Evolutionary conservation across 2,329 filamentous ascomycete genomes (phyloP).

Genomic region (Aspergillus sp.): DNA sequence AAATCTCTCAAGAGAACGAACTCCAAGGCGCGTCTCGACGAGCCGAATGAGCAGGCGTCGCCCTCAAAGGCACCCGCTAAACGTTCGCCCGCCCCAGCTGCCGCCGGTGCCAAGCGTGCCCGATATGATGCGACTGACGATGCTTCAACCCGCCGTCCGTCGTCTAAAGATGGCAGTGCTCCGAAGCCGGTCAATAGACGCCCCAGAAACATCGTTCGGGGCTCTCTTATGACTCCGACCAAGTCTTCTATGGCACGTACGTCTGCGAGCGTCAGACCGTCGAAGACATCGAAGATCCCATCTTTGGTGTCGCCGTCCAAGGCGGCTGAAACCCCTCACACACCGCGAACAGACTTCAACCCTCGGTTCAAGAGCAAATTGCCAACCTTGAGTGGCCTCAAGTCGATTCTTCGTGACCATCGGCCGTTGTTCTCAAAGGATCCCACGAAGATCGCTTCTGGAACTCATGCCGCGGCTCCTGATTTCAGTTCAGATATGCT

Average conservation of each 20-base stretch:
- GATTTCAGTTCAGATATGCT: slow-evolving; percentile 43
- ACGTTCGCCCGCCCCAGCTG: slow-evolving; percentile 20
- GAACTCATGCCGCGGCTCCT: slow-evolving; percentile 42
- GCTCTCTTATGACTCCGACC: slow-evolving; percentile 65
- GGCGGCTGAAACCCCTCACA: slow-evolving; percentile 35
- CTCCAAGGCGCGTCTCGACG: slow-evolving; percentile 58
- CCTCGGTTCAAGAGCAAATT: slow-evolving; percentile 34
- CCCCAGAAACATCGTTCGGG: slow-evolving; percentile 39
- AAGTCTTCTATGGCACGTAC: slow-evolving; percentile 61
- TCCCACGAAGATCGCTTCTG: slow-evolving; percentile 49
- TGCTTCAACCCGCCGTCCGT: slow-evolving; percentile 50
- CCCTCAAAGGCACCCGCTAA: slow-evolving; percentile 23
- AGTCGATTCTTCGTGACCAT: slow-evolving; percentile 55
- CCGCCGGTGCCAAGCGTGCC: slow-evolving; percentile 56
- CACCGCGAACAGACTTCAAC: slow-evolving; percentile 41
- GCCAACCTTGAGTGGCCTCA: slow-evolving; percentile 46
- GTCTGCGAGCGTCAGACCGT: slow-evolving; percentile 41
- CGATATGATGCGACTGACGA: slow-evolving; percentile 62
- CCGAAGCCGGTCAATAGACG: slow-evolving; percentile 16
- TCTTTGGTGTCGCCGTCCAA: slow-evolving; percentile 49
- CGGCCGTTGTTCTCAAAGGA: slow-evolving; percentile 51
- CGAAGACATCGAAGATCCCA: slow-evolving; percentile 46
- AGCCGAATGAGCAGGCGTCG: slow-evolving; percentile 40
- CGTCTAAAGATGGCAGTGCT: slow-evolving; percentile 12
- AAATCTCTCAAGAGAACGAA: slow-evolving; percentile 43